phyloP scores from a whole-genome alignment of 371 early-diverging fungal species.

The Zychaea mexicana region DNA sequence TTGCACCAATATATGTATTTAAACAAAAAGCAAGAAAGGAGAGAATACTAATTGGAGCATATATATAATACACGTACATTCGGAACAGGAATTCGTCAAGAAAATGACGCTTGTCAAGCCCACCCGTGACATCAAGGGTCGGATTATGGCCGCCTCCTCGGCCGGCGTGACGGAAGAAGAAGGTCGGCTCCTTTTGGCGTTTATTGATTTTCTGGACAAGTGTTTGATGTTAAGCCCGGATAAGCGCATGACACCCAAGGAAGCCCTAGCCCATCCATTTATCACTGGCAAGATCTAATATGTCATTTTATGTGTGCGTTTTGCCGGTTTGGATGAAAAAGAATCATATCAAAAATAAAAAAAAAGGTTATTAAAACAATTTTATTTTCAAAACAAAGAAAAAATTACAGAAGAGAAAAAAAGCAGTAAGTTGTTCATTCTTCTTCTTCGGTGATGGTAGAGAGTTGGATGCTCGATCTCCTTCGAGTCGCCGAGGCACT shows the following conservation, averaged over 20 bases:
- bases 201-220: constrained; percentile 85
- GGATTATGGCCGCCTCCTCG: constrained; percentile 57
- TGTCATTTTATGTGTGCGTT: too few relatives aligned
- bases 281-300: constrained; percentile 59
- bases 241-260: constrained; percentile 87
- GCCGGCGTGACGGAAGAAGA: constrained; percentile 59
- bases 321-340: too few relatives aligned
- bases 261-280: constrained; percentile 93
- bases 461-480: not conserved
- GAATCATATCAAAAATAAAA: too few relatives aligned
- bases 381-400: not conserved
- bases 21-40: not conserved
- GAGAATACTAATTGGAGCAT: not conserved
- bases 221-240: constrained; percentile 90
- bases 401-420: not conserved
- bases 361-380: not conserved
- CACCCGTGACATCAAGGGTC: constrained; percentile 67
- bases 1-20: not conserved
- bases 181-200: constrained; percentile 43
- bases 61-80: too few relatives aligned
- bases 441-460: not conserved
- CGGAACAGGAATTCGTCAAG: constrained; percentile 65
- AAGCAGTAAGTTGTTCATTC: too few relatives aligned
- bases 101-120: constrained; percentile 70
- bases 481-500: not conserved